A percentile compares a stretch with the other conserved stretches of the same genome.
Conservation (phyloP, 768 basidiomycete species). For the Tulasnella sp. region DNA sequence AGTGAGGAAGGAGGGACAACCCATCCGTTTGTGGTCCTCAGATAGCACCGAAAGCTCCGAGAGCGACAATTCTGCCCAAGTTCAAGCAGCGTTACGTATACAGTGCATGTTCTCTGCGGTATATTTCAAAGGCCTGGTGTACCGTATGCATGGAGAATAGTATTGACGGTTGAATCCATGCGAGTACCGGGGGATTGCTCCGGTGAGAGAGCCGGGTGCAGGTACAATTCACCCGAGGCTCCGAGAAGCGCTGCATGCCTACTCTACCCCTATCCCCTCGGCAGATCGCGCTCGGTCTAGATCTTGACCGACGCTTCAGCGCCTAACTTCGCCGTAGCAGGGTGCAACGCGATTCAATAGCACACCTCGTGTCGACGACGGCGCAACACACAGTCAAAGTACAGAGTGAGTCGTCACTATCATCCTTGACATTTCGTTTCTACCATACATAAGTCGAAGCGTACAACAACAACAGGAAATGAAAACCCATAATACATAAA, state of each 20-base stretch:
- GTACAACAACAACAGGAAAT: background rate
- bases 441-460: background rate
- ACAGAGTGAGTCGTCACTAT: background rate
- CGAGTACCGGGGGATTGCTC: background rate
- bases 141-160: background rate
- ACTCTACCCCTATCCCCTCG: background rate
- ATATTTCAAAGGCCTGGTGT: background rate
- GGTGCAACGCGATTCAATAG: no score
- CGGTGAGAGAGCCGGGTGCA: background rate
- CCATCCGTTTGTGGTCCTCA: background rate
- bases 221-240: background rate
- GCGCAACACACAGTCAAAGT: background rate
- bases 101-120: background rate
- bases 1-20: background rate
- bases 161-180: background rate
- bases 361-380: background rate
- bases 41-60: no score
- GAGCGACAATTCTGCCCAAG: no score
- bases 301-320: background rate
- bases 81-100: no score
- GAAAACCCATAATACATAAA: background rate
- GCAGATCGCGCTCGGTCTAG: background rate
- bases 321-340: no score
- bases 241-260: background rate
- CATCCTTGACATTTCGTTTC: background rate